Evolutionary conservation across 371 early-diverging fungal genomes (phyloP).

Genomic region (Saksenaea vasiformis): DNA sequence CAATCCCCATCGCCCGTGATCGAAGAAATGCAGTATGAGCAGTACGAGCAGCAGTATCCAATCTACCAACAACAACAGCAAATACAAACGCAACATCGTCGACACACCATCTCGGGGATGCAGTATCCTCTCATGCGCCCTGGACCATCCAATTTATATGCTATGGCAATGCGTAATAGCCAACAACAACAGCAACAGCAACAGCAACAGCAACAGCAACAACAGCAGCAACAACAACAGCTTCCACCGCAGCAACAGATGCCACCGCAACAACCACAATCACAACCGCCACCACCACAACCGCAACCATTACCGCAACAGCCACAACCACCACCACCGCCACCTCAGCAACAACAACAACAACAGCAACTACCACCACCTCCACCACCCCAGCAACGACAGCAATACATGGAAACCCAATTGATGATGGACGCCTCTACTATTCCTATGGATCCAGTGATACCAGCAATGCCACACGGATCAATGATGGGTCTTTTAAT

Average conservation of each 20-base stretch:
- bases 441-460: constrained; percentile 41
- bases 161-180: constrained; percentile 21
- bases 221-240: constrained; percentile 1
- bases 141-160: constrained; percentile 16
- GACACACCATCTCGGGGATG: constrained; percentile 18
- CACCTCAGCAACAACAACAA: constrained; percentile 1
- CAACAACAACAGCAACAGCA: constrained; percentile 19
- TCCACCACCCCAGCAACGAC: not conserved
- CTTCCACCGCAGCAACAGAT: constrained; percentile 6
- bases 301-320: not conserved
- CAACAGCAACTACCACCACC: not conserved
- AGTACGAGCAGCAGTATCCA: too few species aligned
- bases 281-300: not conserved
- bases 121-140: not conserved
- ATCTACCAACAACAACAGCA: not conserved
- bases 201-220: constrained; percentile 11
- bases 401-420: not conserved
- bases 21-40: not conserved
- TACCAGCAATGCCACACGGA: constrained; percentile 32
- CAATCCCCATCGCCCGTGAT: not conserved
- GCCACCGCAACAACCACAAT: constrained; percentile 6
- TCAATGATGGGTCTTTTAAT: constrained; percentile 47
- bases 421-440: constrained; percentile 22
- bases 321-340: not conserved
- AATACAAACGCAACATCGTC: constrained; percentile 15